These are phyloP conservation scores for Quercus robur DNA, from an alignment of 306 rosid genomes.

Conservation along the genomic window DNA sequence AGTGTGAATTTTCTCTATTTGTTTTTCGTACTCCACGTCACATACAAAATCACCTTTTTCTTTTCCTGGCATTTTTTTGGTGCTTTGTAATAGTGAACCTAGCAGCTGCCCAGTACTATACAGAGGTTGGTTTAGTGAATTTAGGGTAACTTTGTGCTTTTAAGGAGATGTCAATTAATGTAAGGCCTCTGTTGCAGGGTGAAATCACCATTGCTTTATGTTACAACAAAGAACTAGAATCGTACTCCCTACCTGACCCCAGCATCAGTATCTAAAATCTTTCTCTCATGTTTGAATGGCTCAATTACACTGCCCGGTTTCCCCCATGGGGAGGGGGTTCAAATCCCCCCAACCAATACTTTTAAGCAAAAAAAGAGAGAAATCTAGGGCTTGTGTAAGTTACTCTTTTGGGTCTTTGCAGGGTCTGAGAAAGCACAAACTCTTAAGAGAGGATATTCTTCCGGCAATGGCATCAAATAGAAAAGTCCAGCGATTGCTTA, in stretches of 20 bases:
- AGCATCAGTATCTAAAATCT: neutral
- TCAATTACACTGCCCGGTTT: no score
- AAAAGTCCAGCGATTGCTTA: conserved; percentile 92
- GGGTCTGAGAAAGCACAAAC: conserved; percentile 96
- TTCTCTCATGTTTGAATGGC: neutral
- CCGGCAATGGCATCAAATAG: conserved; percentile 98
- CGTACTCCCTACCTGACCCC: neutral
- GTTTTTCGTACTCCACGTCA: neutral
- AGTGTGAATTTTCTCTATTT: neutral
- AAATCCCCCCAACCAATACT: no score
- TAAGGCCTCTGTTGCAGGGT: neutral
- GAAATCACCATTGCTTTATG: neutral
- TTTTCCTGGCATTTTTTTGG: neutral
- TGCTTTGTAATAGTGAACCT: neutral
- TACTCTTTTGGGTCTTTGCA: conserved; percentile 28
- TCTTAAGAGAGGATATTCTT: conserved; percentile 87
- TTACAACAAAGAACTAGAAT: neutral
- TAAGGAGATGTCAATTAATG: neutral
- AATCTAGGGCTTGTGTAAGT: neutral
- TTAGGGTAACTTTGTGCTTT: neutral
- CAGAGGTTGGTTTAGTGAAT: neutral
- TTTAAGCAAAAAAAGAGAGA: no score
- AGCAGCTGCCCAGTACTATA: neutral
- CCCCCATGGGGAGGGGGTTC: no score
- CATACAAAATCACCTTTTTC: neutral